Percentiles rank a stretch among this genome's conserved stretches.
Conservation (phyloP, 2,329 filamentous ascomycete genomes). For the Cadophora luteo-olivacea region DNA sequence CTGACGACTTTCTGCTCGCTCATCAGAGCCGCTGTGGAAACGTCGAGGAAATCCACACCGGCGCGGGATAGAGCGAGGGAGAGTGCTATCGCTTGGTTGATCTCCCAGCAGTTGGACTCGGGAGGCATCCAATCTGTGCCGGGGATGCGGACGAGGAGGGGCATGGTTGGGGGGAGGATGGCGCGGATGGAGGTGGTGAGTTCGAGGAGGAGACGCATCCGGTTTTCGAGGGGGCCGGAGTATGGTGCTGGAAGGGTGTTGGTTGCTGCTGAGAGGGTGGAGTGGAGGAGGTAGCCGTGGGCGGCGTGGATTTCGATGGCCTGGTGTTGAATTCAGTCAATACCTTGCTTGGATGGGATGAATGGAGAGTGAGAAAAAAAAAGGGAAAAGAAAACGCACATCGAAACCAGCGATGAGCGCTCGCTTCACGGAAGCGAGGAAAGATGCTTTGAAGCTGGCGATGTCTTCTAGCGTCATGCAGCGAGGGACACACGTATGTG, state of each 20-base stretch:
- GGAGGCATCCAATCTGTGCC: slow-evolving; percentile 76
- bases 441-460: slow-evolving; percentile 64
- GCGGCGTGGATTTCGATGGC: slow-evolving; percentile 77
- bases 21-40: slow-evolving; percentile 68
- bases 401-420: slow-evolving; percentile 72
- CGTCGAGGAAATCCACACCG: slow-evolving; percentile 78
- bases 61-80: slow-evolving; percentile 64
- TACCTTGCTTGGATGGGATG: not conserved
- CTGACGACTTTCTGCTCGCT: slow-evolving; percentile 60
- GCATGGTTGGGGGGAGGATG: slow-evolving; percentile 68
- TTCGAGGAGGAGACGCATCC: slow-evolving; percentile 70
- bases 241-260: slow-evolving; percentile 74
- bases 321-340: slow-evolving; percentile 27
- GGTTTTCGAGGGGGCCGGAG: slow-evolving; percentile 73
- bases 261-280: slow-evolving; percentile 69
- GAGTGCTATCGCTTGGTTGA: slow-evolving; percentile 67
- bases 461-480: slow-evolving; percentile 75
- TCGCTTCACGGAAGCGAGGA: slow-evolving; percentile 61
- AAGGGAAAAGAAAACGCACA: slow-evolving; percentile 45
- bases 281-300: slow-evolving; percentile 76
- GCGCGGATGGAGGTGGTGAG: slow-evolving; percentile 66
- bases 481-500: slow-evolving; percentile 65
- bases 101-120: slow-evolving; percentile 65
- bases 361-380: too few species aligned
- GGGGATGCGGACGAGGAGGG: slow-evolving; percentile 75